Conservation (phyloP, 306 rosid genomes). For the Senna tora region DNA sequence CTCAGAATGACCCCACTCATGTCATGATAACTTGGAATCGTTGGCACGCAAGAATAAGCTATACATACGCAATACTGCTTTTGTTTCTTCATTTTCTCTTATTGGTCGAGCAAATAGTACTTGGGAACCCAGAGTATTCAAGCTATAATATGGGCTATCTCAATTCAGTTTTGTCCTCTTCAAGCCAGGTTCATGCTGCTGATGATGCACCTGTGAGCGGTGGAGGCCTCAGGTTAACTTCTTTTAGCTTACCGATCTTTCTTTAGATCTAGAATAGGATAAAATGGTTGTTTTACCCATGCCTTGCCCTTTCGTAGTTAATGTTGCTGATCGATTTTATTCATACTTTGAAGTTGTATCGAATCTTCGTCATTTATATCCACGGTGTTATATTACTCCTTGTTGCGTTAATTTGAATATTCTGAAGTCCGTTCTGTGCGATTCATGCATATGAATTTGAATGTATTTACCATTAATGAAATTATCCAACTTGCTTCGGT, state of each 20-base stretch:
- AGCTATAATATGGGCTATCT: constrained; percentile 84
- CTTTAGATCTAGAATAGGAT: constrained; percentile 30
- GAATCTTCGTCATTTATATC: constrained; percentile 20
- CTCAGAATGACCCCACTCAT: constrained; percentile 50
- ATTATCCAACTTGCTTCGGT: not conserved
- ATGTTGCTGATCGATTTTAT: constrained; percentile 24
- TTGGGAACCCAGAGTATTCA: constrained; percentile 52
- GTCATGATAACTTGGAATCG: constrained; percentile 54
- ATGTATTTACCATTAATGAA: constrained; percentile 9
- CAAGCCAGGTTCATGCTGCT: constrained; percentile 81
- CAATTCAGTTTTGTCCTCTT: constrained; percentile 84
- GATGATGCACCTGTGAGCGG: constrained; percentile 95
- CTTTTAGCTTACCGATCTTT: constrained; percentile 11
- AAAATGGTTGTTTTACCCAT: constrained; percentile 19
- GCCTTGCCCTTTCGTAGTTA: constrained; percentile 26
- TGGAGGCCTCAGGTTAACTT: constrained; percentile 81
- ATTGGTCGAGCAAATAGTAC: constrained; percentile 42
- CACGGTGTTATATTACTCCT: not conserved
- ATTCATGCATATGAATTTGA: constrained; percentile 11
- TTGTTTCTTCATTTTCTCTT: constrained; percentile 47
- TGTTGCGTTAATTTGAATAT: constrained; percentile 19
- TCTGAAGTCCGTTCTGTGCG: constrained; percentile 9
- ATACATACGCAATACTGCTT: constrained; percentile 43
- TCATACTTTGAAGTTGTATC: constrained; percentile 28
- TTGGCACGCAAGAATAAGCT: constrained; percentile 58